Conservation (phyloP, 306 rosid genomes). For the Dryas alaskensis region DNA sequence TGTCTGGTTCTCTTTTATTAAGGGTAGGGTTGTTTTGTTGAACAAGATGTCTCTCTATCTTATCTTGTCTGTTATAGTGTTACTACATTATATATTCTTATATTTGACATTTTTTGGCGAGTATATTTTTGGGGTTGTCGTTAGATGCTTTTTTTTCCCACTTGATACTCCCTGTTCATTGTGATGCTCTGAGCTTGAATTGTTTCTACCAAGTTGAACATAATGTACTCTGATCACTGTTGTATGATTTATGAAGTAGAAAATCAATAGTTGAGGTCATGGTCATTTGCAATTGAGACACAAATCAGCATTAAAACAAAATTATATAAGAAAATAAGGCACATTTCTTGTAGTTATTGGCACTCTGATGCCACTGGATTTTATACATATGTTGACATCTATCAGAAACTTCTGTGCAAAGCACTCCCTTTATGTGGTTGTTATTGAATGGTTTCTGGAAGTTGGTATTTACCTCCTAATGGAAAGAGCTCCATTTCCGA, state of each 20-base stretch:
- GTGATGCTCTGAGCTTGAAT: background rate
- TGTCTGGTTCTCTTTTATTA: no score
- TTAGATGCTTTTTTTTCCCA: no score
- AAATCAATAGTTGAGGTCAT: background rate
- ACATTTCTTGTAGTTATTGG: background rate
- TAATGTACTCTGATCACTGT: background rate
- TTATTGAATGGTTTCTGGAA: background rate
- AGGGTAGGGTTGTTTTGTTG: background rate
- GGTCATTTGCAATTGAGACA: background rate
- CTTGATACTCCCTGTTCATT: background rate
- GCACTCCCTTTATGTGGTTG: background rate
- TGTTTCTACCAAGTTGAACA: background rate
- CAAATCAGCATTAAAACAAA: background rate
- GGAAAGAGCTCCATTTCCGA: background rate
- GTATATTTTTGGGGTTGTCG: no score
- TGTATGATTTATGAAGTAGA: background rate
- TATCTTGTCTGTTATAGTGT: no score
- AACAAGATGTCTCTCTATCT: background rate
- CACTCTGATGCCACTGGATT: background rate
- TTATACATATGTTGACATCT: background rate
- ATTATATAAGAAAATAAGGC: background rate
- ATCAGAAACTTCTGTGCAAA: background rate
- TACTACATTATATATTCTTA: no score
- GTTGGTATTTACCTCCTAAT: background rate
- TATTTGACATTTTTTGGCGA: no score